Evolutionary conservation across 306 rosid genomes (phyloP).

Genomic region (Ammopiptanthus mongolicus): DNA sequence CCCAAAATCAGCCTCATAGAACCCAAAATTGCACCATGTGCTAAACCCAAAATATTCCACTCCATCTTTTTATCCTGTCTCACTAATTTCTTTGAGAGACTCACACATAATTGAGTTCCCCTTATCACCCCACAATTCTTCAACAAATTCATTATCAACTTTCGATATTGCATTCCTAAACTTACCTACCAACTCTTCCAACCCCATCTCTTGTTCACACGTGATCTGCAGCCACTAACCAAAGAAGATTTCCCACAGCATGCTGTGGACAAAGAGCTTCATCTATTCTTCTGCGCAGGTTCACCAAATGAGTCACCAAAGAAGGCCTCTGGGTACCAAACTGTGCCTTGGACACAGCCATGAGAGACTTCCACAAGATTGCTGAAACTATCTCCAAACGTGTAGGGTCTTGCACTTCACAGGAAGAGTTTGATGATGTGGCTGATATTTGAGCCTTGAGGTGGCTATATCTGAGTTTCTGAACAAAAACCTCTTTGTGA

Average conservation of each 20-base stretch:
- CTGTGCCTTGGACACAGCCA: slow-evolving; percentile 18
- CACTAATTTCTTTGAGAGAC: neutral
- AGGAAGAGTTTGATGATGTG: neutral
- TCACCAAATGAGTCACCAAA: slow-evolving; percentile 28
- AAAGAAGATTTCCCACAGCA: slow-evolving; percentile 38
- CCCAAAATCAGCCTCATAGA: slow-evolving; percentile 33
- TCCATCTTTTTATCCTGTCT: neutral
- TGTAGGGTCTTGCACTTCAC: slow-evolving; percentile 13
- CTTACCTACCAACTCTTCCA: slow-evolving; percentile 7
- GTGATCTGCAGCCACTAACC: slow-evolving; percentile 10
- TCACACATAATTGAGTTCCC: neutral
- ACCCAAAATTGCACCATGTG: slow-evolving; percentile 29
- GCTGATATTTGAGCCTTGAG: slow-evolving; percentile 26
- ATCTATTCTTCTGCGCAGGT: slow-evolving; percentile 24
- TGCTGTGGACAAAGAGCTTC: slow-evolving; percentile 11
- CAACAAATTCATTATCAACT: neutral
- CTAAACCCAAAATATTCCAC: slow-evolving; percentile 19
- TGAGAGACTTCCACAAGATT: slow-evolving; percentile 45
- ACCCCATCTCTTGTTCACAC: neutral
- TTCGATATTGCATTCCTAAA: slow-evolving; percentile 11
- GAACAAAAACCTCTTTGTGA: slow-evolving; percentile 37
- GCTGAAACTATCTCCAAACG: slow-evolving; percentile 36
- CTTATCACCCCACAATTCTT: neutral
- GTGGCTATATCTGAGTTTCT: slow-evolving; percentile 18
- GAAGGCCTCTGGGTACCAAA: slow-evolving; percentile 14